Base-by-base conservation (phyloP, 129 eudicot genomes). In the Silybum marianum region DNA sequence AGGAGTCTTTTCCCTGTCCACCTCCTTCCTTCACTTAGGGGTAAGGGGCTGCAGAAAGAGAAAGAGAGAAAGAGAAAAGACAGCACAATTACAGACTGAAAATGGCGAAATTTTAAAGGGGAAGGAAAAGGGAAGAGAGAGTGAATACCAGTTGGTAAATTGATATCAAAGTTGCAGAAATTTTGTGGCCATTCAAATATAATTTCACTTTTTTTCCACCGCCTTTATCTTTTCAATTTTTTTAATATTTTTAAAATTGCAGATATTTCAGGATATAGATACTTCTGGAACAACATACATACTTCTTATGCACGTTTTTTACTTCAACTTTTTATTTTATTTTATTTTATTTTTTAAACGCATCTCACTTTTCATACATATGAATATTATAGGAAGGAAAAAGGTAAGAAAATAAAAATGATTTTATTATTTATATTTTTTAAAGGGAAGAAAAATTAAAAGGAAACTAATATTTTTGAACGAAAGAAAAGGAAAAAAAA, bases 51-150 rank as follows among this genome's bases (percentile, higher is more conserved):
- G 42, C 75, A 82, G 85, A 82, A 75, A 82, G 80, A 38, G 42
- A 38, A 32, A 32, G 51, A 48, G 80, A 82, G 85, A 81, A 67
- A 76, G 85, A 82, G 85, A 76, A 82, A 82, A 75, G 85, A 82
- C 85, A 82, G 76, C 81, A 75, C 85, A 75, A 65, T 68, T 28
- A 28, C 54, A 32, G 81, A 82, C 39, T 81, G 80, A 81, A 38
- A 81, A n/a, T 74, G 80, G 32, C 69, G 85, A 74, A 80, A 54
- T 66, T 74, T 42, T 81, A 46, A 81, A 62, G 75, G 69, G 28
- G n/a, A 44, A n/a, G n/a, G 63, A 14, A 38, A 22, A n/a, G 54
- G 71, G 25, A 34, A 44, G 34, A 40, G 48, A 42, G 42, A 72
- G 42, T 80, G 78, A 81, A 74, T 30, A 44, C 39, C 54, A 69